Conservation (phyloP, 768 basidiomycete genomes). For the Pholiota microspora region DNA sequence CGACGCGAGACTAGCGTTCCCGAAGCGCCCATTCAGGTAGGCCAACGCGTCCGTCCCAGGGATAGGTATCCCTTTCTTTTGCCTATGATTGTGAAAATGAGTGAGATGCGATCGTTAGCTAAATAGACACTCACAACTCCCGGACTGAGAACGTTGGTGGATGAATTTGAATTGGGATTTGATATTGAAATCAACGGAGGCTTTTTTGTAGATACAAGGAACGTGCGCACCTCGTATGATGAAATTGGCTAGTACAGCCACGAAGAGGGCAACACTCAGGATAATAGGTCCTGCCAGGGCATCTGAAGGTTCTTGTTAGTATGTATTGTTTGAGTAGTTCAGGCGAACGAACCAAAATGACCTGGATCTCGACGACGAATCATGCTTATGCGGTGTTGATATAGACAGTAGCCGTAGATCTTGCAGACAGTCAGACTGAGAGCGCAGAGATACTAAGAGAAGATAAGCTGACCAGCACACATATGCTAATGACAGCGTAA, state of each 20-base stretch:
- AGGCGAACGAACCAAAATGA: slow-evolving; percentile 83
- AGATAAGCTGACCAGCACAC: slow-evolving; percentile 49
- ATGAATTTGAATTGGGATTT: not conserved
- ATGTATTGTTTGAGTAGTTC: not conserved
- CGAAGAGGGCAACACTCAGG: slow-evolving; percentile 80
- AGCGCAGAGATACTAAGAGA: not conserved
- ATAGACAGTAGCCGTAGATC: slow-evolving; percentile 85
- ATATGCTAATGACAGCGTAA: slow-evolving; percentile 79
- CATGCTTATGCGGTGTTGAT: slow-evolving; percentile 87
- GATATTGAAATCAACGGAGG: slow-evolving; percentile 8
- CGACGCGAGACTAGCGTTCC: slow-evolving; percentile 2
- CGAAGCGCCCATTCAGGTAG: slow-evolving; percentile 4
- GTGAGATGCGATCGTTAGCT: not conserved
- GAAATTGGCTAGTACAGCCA: slow-evolving; percentile 88
- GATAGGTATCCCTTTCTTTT: slow-evolving; percentile 22
- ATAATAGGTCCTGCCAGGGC: slow-evolving; percentile 79
- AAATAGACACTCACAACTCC: slow-evolving; percentile 45
- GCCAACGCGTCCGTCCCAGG: slow-evolving; percentile 18
- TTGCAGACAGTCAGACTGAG: slow-evolving; percentile 24
- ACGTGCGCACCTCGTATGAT: slow-evolving; percentile 68
- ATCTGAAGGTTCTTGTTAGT: slow-evolving; percentile 43
- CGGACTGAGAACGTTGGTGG: slow-evolving; percentile 40
- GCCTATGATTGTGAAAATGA: slow-evolving; percentile 9
- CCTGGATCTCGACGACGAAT: slow-evolving; percentile 88
- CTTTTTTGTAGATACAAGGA: not conserved